Base-by-base conservation (phyloP, 2,329 filamentous ascomycete genomes). In the Ilyonectria mors-panacis region DNA sequence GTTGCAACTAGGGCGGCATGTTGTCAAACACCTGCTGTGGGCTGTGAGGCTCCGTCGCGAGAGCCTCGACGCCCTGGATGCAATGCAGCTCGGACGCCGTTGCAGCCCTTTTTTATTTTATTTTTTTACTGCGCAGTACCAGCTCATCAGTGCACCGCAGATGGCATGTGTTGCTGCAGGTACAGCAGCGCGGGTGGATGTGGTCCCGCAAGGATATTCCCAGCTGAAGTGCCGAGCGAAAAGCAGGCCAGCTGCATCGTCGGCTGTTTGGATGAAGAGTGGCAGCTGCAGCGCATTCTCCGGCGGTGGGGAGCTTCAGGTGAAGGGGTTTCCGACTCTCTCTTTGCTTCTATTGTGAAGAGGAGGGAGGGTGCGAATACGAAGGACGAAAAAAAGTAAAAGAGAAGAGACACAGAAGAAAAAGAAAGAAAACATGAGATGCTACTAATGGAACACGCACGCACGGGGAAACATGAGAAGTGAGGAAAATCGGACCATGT, bases 391-490 rank as follows among this genome's bases (percentile, higher is more conserved):
- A 33, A 33, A 7, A 33, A 10, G 30, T 33, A 33, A n/a, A 15
- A 42, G 17, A n/a, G 17, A 19, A 42, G 39, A 42, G n/a, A 42
- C 12, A 6, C 15, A 6, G n/a, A 53, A 15, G 15, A 30, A 33
- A 15, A 30, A 61, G 42, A 45, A 23, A 21, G 17, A 53, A 53
- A 45, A 15, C n/a, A 3, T 26, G 15, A 23, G 9, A 53, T 13
- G 42, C 26, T 30, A 45, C 56, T 39, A 44, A 8, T 39, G 4
- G 35, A 37, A 19, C 26, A 26, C 26, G 26, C 26, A 44, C 42
- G 51, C 42, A 57, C 53, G 51, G 60, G 42, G 44, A 8, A 28
- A 58, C 26, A 53, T 53, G 54, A 58, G 53, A 59, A 54, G 45
- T 45, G 35, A 63, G 53, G 26, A 45, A 45, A 44, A 42, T 26